A percentile compares a stretch with the other conserved stretches of the same genome.
Evolutionary conservation across 2,329 filamentous ascomycete genomes (phyloP).

Genomic region (Colletotrichum simmondsii): DNA sequence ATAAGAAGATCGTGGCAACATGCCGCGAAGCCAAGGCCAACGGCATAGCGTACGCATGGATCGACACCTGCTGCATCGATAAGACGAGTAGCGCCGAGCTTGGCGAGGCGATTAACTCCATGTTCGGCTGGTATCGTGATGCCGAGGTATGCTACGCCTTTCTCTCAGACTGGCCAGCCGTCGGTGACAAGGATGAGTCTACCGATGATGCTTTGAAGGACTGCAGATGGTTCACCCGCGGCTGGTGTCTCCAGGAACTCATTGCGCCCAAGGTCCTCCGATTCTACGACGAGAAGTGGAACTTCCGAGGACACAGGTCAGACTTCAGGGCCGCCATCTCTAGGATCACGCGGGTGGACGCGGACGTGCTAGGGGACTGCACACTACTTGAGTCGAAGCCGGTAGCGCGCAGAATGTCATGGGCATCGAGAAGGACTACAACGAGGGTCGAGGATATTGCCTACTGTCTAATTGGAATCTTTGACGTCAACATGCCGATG

Average conservation of each 20-base stretch:
- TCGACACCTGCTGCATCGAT: constrained; percentile 42
- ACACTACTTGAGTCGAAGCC: not conserved
- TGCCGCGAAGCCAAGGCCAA: constrained; percentile 9
- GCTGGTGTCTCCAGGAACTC: constrained; percentile 38
- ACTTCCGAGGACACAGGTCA: constrained; percentile 11
- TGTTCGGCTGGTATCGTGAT: constrained; percentile 37
- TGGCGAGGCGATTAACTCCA: constrained; percentile 36
- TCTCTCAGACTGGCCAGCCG: constrained; percentile 31
- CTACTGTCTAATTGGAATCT: constrained; percentile 42
- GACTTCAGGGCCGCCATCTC: not conserved
- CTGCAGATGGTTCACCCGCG: constrained; percentile 37
- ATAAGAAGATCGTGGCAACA: constrained; percentile 19
- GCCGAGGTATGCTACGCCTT: constrained; percentile 36
- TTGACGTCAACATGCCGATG: constrained; percentile 41
- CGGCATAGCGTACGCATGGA: constrained; percentile 36
- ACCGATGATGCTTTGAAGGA: not conserved
- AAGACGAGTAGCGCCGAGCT: constrained; percentile 39
- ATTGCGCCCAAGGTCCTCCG: constrained; percentile 29
- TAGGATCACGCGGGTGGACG: constrained; percentile 1
- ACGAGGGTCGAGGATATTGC: constrained; percentile 39
- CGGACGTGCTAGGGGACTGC: not conserved
- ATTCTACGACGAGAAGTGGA: constrained; percentile 35
- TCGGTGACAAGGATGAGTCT: not conserved
- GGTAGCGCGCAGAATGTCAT: constrained; percentile 42
- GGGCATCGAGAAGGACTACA: constrained; percentile 39